Evolutionary conservation across 1,284 basidiomycete genomes (phyloP), one percentile per base, ranked within the genome.

Genomic region (Trichosporon asahii): DNA sequence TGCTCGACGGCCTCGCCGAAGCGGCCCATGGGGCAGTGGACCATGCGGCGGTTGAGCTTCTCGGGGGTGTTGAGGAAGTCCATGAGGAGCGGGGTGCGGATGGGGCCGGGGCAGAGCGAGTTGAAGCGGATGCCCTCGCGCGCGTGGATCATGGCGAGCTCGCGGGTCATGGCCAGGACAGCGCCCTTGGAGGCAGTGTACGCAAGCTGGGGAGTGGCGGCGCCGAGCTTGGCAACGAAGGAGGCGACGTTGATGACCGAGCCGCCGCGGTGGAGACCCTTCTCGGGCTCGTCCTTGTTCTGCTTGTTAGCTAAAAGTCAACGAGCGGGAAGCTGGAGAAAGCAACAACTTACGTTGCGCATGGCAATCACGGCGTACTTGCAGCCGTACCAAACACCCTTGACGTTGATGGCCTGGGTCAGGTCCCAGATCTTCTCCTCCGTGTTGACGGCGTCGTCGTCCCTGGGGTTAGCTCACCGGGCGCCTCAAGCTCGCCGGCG

Each of bases 301-400:
- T 92, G 68, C 23, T 3, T 27, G 46, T 64, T 9, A 68, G 67
- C 46, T 37, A 9, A 5, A 12, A 14, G 35, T 33, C 4, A 9
- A 14, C 11, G 14, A 37, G 9, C 9, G 11, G 64, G 23, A 46
- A 14, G 27, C 29, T 61, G 27, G 15, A n/a, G 29, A n/a, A 6
- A 18, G 14, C 18, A 2, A 3, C 23, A 1, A 63, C 83, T 73
- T 66, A 82, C 83, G 60, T 81, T 85, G 73, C 93, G 90, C 95
- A 98, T 98, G 27, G 95, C 96, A 68, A 91, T 86, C 79, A 98
- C 95, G 7, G 94, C 95, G 80, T 98, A 91, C 84, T 98, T 97
- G 88, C 92, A 95, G 61, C 96, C 95, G 90, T 91, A 98, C 95
- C 95, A 98, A 70, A 98, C 96, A 68, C 95, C 95, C 85, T 98